These are phyloP conservation scores for Saturnispora halmiae DNA, from an alignment of 805 yeast species.

Conservation along the genomic window DNA sequence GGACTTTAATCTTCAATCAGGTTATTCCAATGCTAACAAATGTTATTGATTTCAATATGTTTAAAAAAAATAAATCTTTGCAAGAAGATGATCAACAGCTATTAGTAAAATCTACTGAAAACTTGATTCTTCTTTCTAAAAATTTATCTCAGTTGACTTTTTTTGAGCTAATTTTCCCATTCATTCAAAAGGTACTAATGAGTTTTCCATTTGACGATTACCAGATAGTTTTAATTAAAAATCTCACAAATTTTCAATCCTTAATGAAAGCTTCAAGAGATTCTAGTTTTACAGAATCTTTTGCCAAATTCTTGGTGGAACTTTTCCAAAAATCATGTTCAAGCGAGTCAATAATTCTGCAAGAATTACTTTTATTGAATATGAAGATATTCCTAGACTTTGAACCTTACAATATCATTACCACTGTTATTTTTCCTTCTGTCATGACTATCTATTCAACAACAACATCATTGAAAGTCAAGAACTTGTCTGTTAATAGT, in stretches of 20 bases:
- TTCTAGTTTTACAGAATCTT: slow-evolving; percentile 18
- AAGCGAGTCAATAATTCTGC: slow-evolving; percentile 19
- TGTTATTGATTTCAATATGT: slow-evolving; percentile 26
- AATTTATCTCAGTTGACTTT: slow-evolving; percentile 70
- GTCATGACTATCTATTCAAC: slow-evolving; percentile 67
- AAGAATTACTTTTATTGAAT: slow-evolving; percentile 27
- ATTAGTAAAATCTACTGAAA: slow-evolving; percentile 40
- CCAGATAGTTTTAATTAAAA: slow-evolving; percentile 26
- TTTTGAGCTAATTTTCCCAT: slow-evolving; percentile 55
- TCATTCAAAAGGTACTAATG: slow-evolving; percentile 25
- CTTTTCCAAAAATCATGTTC: slow-evolving; percentile 27
- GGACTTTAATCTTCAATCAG: slow-evolving; percentile 50
- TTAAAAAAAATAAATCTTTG: slow-evolving; percentile 12
- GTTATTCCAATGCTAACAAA: slow-evolving; percentile 62
- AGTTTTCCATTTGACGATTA: slow-evolving; percentile 24
- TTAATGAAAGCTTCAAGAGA: slow-evolving; percentile 24
- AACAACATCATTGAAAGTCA: slow-evolving; percentile 76
- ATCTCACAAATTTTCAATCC: slow-evolving; percentile 21
- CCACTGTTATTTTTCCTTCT: slow-evolving; percentile 66
- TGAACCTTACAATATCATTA: slow-evolving; percentile 45
- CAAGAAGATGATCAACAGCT: slow-evolving; percentile 27
- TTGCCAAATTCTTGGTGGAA: slow-evolving; percentile 24
- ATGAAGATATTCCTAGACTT: slow-evolving; percentile 26
- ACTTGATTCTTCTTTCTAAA: slow-evolving; percentile 54
- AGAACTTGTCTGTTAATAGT: slow-evolving; percentile 54